Base-by-base conservation (phyloP, 2,329 filamentous ascomycete genomes). In the Cladosporium halotolerans region DNA sequence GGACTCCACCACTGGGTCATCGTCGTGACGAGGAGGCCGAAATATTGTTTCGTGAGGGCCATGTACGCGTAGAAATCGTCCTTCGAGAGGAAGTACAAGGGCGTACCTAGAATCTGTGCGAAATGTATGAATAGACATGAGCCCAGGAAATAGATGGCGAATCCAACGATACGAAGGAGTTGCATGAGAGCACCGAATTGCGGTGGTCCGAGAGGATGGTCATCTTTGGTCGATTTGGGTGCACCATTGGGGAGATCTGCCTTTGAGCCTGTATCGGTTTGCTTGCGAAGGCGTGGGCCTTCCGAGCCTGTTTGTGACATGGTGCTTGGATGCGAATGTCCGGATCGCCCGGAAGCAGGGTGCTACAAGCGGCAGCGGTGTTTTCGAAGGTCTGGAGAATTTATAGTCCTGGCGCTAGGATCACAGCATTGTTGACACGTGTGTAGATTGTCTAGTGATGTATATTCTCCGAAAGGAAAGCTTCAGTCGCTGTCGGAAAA, bases 1-100 rank as follows among this genome's bases (percentile, higher is more conserved):
- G 88, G 87, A 23, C 85, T 86, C 86, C 88, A 95, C 76, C 86
- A 87, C 63, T 91, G 81, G 9, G 89, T 95, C 79, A 92, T 86
- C 48, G 84, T 85, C 16, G 85, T 89, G 57, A 83, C 81, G 54
- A 89, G 73, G 28, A 95, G 74, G 56, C 85, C 88, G 68, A 95
- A 95, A 23, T 82, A 85, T 64, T 87, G 82, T 72, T 95, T 95
- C n/a, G 88, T 90, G 66, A 90, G 75, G 49, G 88, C 83, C 81
- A 93, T 91, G 74, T 86, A 93, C 57, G 86, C 81, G 70, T 95
- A 88, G 74, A 86, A 95, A 62, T 84, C 78, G 54, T 89, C 83
- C 60, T 80, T 82, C 70, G 85, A 85, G 67, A 88, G 72, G 58
- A 82, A 81, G 67, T 93, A 93, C 8, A 95, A 72, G 11, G 88